Conservation (phyloP, 352 stramenopile species). For the Thalassiosira sp. region DNA sequence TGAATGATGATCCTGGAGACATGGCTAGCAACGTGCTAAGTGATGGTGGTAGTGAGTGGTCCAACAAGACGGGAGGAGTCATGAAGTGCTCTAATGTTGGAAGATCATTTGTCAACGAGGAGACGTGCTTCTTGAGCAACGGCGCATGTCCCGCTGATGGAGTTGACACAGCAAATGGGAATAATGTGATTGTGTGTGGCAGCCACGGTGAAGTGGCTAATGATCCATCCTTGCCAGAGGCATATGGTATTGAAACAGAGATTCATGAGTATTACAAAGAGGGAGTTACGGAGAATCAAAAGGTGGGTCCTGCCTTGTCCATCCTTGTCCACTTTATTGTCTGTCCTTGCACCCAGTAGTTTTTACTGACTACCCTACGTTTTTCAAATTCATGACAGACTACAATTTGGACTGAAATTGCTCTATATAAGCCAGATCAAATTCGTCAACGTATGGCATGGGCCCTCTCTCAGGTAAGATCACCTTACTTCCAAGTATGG, state of each 20-base stretch:
- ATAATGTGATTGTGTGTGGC: slow-evolving; percentile 56
- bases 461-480: neutral
- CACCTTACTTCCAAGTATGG: too few species aligned
- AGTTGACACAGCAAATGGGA: slow-evolving; percentile 18
- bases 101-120: slow-evolving; percentile 60
- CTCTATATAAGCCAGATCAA: neutral
- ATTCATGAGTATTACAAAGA: slow-evolving; percentile 20
- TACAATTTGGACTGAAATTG: neutral
- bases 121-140: slow-evolving; percentile 57
- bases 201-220: slow-evolving; percentile 40
- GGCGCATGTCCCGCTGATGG: slow-evolving; percentile 28
- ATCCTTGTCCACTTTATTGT: neutral
- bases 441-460: slow-evolving; percentile 6
- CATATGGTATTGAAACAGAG: slow-evolving; percentile 39
- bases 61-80: slow-evolving; percentile 26
- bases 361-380: neutral
- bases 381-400: neutral
- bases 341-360: neutral
- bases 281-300: too few species aligned
- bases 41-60: slow-evolving; percentile 43
- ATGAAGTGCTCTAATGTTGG: slow-evolving; percentile 61
- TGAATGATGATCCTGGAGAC: slow-evolving; percentile 35
- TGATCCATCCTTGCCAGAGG: slow-evolving; percentile 21
- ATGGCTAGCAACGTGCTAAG: slow-evolving; percentile 28
- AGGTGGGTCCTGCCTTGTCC: neutral